Evolutionary conservation across 306 rosid species (phyloP).

Genomic region (Vigna unguiculata): DNA sequence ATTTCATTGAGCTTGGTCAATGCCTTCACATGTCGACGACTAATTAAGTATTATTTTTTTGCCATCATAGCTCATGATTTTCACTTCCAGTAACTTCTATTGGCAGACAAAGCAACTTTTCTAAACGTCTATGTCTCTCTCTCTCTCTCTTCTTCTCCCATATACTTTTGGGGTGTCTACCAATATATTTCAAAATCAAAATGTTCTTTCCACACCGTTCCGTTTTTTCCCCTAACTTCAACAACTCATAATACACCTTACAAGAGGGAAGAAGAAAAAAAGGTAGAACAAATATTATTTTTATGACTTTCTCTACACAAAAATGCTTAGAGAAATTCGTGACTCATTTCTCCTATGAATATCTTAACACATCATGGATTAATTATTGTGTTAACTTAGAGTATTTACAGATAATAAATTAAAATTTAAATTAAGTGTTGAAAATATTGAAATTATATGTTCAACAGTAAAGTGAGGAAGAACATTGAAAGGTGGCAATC

Average conservation of each 20-base stretch:
- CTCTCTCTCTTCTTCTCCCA: neutral
- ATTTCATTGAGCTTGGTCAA: conserved; percentile 50
- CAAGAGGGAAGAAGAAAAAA: neutral
- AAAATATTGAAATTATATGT: no score
- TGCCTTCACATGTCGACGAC: conserved; percentile 51
- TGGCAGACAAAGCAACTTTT: conserved; percentile 37
- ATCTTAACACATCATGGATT: no score
- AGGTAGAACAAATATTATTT: neutral
- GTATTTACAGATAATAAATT: no score
- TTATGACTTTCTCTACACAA: no score
- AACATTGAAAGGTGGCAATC: no score
- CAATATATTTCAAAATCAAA: conserved; percentile 33
- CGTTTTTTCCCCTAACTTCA: no score
- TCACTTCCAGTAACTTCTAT: conserved; percentile 40
- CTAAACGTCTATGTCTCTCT: neutral
- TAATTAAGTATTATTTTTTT: conserved; percentile 11
- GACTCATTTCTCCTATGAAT: no score
- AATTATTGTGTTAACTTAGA: no score
- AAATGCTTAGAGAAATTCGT: no score
- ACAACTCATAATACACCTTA: neutral
- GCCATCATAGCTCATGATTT: conserved; percentile 6
- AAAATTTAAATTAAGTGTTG: no score
- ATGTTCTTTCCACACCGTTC: conserved; percentile 24
- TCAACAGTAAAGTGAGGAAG: no score
- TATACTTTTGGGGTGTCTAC: conserved; percentile 14